Base-by-base conservation (phyloP, 176 grass and related monocot genomes). In the Triticum monococcum region DNA sequence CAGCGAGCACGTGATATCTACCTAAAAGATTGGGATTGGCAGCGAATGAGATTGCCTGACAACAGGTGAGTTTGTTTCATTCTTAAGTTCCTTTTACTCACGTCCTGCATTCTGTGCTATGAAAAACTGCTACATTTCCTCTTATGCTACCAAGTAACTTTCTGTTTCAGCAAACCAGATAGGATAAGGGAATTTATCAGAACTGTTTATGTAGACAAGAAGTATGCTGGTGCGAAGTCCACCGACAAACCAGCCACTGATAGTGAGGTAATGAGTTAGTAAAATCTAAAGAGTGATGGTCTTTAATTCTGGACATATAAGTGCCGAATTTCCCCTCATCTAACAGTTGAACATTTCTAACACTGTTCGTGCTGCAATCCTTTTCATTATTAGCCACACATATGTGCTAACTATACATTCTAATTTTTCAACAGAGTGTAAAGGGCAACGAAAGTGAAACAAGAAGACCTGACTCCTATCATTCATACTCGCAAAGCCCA, bases 401-500 rank as follows among this genome's bases (percentile, higher is more conserved):
- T 75, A 31, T 73, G 22, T 84, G 28, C 83, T 92, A 82, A 88
- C 64, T 62, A 20, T 64, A 67, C 65, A 14, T 64, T 77, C 11
- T 43, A 86, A 68, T 75, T 64, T 83, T 89, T 23, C 13, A 54
- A 78, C 85, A 96, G 97, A 81, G 85, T 85, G 62, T 86, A 59
- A 98, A 94, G 89, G 86, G 78, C 85, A 91, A 91, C 70, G 88
- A 91, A 30, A 68, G 28, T 75, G 90, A 93, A 11, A 31, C 79
- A 64, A 91, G 92, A 87, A 94, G 92, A 84, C 84, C 97, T 48
- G 90, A 69, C 64, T 99, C 97, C 28, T 99, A 99, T 69, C 97
- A 99, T 91, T 99, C 97, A 41, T 99, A 94, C 80, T 99, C 97
- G 67, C 97, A 99, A 89, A 96, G 93, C 80, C 97, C 97, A 36